phyloP scores from a whole-genome alignment of 768 basidiomycete genomes.

The Boletales sp. region DNA sequence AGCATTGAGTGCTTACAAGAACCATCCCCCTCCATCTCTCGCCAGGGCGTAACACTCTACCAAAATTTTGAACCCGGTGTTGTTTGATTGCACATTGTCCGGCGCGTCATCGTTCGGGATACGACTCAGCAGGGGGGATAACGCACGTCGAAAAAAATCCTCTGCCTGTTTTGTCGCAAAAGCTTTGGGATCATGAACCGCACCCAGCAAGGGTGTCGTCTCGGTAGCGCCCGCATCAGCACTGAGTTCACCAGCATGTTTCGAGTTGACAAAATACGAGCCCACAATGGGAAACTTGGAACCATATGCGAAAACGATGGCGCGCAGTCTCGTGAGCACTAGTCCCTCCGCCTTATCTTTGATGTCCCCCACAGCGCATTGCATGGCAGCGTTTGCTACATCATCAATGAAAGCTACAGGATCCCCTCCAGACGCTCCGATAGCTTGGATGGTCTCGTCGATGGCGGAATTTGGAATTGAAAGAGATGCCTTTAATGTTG shows the following conservation, averaged over 20 bases:
- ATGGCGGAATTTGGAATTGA: neutral
- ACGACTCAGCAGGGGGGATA: conserved; percentile 12
- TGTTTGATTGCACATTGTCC: conserved; percentile 12
- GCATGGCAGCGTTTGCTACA: neutral
- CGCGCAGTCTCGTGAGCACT: conserved; percentile 8
- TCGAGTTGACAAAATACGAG: conserved; percentile 13
- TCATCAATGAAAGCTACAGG: neutral
- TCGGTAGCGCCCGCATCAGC: conserved; percentile 10
- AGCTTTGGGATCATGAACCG: conserved; percentile 18
- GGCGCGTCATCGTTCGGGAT: conserved; percentile 18
- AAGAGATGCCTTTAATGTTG: neutral
- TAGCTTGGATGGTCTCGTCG: neutral
- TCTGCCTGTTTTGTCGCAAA: conserved; percentile 18
- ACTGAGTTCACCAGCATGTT: neutral
- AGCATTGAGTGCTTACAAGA: conserved; percentile 14
- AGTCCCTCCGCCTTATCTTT: conserved; percentile 3
- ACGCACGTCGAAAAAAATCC: conserved; percentile 12
- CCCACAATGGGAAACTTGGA: conserved; percentile 23
- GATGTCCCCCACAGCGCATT: neutral
- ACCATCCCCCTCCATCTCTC: conserved; percentile 19
- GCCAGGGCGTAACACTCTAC: conserved; percentile 21
- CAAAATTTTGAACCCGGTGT: conserved; percentile 5
- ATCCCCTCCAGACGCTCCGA: neutral
- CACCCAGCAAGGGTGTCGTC: conserved; percentile 24
- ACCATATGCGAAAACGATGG: conserved; percentile 7